Evolutionary conservation across 2,329 filamentous ascomycete species (phyloP).

Genomic region (Xylaria sp.): DNA sequence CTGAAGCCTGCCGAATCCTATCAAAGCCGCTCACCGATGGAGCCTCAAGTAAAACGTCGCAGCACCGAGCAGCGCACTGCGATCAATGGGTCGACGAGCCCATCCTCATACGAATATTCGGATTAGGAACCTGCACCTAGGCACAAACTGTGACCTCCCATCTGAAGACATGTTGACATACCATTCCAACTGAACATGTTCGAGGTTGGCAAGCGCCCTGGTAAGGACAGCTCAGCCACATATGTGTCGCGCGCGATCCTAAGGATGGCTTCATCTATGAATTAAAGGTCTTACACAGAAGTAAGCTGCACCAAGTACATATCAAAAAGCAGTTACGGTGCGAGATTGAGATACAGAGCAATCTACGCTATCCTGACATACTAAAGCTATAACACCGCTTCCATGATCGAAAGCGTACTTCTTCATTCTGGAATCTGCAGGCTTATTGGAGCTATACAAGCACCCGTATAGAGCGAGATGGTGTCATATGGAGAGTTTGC

Average conservation of each 20-base stretch:
- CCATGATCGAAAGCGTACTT: background rate
- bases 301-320: background rate
- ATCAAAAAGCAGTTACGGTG: background rate
- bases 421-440: background rate
- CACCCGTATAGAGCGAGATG: background rate
- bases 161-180: background rate
- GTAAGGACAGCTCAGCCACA: background rate
- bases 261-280: background rate
- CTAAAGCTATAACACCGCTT: conserved; percentile 2
- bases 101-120: too few species aligned
- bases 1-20: too few species aligned
- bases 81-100: too few species aligned
- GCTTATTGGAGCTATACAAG: background rate
- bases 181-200: background rate
- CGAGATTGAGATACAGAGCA: conserved; percentile 4
- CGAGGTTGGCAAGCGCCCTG: background rate
- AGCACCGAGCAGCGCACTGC: too few species aligned
- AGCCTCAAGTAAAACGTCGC: too few species aligned
- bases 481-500: background rate
- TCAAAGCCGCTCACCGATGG: too few species aligned
- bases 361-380: background rate
- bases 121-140: too few species aligned
- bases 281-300: background rate
- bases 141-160: background rate
- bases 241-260: conserved; percentile 1